Evolutionary conservation across 768 basidiomycete species (phyloP), one percentile per base, ranked within the genome.

Genomic region (Porphyrellus cyaneotinctus): DNA sequence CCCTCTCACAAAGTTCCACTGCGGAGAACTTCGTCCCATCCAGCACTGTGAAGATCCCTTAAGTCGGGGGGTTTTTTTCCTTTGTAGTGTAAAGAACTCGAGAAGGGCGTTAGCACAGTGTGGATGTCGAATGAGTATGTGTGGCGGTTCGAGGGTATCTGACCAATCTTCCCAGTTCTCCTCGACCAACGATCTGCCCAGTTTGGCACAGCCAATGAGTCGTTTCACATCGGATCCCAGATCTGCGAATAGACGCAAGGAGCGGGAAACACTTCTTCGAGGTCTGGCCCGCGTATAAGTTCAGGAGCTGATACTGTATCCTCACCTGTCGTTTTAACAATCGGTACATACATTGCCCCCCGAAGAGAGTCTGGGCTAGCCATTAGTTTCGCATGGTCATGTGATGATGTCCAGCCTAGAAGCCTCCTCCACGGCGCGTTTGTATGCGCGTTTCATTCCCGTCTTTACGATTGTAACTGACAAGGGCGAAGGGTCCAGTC

Each of bases 61-160:
- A 20, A 37, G 32, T 30, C 12, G 47, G 50, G 35, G n/a, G 17
- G 14, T 17, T 32, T 12, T 51, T 6, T 43, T 41, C 12, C 31
- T 43, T 58, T 20, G n/a, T 2, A 28, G 30, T 24, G 20, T 30
- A 30, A 37, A 26, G 46, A 24, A 8, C 12, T 43, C 32, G 32
- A 12, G 28, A 43, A 52, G 56, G 46, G 37, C n/a, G 17, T 32
- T 23, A 39, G 47, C 43, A 49, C 42, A 37, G 24, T 51, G 49
- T 58, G 62, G 59, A 53, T 28, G 63, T 50, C 53, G 30, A 31
- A 52, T 15, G 32, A 58, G 51, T 54, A 42, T 37, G 26, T 31
- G 24, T 39, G 7, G 56, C 45, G n/a, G n/a, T 28, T 33, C 30
- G 30, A 54, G 20, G 26, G 14, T 33, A 28, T 24, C 41, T 20